Conservation (phyloP, 768 basidiomycete species). For the Panellus pusillus region DNA sequence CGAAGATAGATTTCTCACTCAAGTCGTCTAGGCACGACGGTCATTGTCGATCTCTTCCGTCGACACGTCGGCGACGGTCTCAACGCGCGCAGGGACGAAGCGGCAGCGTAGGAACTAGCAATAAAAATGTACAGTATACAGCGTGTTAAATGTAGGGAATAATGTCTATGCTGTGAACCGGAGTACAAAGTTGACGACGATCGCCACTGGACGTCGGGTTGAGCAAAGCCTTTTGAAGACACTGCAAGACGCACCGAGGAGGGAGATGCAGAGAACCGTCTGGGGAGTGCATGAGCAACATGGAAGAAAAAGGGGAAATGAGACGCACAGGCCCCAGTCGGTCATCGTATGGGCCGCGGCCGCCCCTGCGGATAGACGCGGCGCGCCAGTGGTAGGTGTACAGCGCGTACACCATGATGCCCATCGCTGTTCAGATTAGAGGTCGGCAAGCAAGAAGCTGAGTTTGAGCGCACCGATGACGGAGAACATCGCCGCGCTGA, state of each 20-base stretch:
- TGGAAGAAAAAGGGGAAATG: conserved; percentile 14
- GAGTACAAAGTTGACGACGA: conserved; percentile 82
- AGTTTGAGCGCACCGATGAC: conserved; percentile 65
- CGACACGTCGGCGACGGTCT: conserved; percentile 58
- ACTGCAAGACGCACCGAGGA: conserved; percentile 60
- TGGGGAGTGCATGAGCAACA: conserved; percentile 28
- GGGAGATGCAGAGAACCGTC: conserved; percentile 81
- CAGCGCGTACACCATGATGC: conserved; percentile 94
- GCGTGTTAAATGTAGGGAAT: too few species aligned
- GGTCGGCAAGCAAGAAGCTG: conserved; percentile 15
- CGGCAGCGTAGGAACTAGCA: conserved; percentile 51
- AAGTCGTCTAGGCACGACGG: conserved; percentile 46
- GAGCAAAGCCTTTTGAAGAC: background rate
- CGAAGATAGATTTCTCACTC: background rate
- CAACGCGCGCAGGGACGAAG: conserved; percentile 53
- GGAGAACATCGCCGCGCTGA: conserved; percentile 96
- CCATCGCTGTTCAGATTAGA: conserved; percentile 69
- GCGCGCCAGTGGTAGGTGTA: conserved; percentile 98
- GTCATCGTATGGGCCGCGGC: conserved; percentile 95
- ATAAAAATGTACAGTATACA: background rate
- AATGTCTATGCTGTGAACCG: conserved; percentile 56
- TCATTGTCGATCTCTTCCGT: conserved; percentile 77
- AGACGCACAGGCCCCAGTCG: conserved; percentile 86
- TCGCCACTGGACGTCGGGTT: conserved; percentile 56
- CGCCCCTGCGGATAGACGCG: conserved; percentile 85